Conservation (phyloP, 805 yeast genomes). For the Debaryomyces castellii region DNA sequence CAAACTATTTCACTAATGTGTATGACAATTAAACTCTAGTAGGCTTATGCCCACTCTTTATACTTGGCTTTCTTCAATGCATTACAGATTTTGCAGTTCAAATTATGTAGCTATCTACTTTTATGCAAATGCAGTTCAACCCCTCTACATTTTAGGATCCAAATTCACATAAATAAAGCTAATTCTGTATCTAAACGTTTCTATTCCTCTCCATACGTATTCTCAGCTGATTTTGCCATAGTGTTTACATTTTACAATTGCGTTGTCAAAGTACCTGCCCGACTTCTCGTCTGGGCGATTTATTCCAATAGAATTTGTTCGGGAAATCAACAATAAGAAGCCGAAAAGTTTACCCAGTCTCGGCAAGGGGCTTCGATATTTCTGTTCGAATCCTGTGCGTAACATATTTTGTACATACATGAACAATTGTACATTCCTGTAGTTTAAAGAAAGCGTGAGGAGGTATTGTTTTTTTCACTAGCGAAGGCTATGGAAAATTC, state of each 20-base stretch:
- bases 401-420: too few species aligned
- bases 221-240: background rate
- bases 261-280: background rate
- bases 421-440: too few species aligned
- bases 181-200: too few species aligned
- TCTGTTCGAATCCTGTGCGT: too few species aligned
- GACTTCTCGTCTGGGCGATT: background rate
- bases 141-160: too few species aligned
- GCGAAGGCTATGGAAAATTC: too few species aligned
- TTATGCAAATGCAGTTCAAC: too few species aligned
- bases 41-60: background rate
- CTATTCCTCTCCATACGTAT: background rate
- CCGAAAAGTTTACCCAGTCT: background rate
- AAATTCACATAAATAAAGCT: too few species aligned
- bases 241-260: background rate
- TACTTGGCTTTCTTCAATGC: background rate
- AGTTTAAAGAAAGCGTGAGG: too few species aligned
- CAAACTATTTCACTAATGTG: slow-evolving; percentile 31
- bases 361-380: too few species aligned
- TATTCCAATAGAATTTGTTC: background rate
- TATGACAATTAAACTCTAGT: slow-evolving; percentile 14
- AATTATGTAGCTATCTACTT: too few species aligned
- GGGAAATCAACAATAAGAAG: background rate
- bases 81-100: background rate
- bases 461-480: too few species aligned